phyloP scores from a whole-genome alignment of 352 stramenopile genomes.

The Globisporangium emineosum region DNA sequence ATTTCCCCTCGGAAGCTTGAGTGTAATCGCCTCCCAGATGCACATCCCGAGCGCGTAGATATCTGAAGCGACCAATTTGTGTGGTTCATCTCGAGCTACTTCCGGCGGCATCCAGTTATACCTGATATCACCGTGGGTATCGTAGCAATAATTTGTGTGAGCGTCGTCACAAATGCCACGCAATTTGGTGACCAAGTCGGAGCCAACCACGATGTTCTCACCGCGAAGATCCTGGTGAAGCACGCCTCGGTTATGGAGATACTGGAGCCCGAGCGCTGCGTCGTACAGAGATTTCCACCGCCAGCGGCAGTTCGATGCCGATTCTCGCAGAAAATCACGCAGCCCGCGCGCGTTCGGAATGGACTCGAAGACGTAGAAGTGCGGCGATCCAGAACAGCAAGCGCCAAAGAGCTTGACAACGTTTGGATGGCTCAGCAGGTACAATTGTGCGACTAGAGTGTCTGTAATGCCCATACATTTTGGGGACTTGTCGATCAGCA shows the following conservation, averaged over 20 bases:
- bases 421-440: constrained; percentile 8
- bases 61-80: not conserved
- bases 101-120: too few species aligned
- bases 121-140: too few species aligned
- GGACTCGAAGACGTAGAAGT: constrained; percentile 2
- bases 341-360: not conserved
- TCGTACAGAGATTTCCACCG: constrained; percentile 22
- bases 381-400: not conserved
- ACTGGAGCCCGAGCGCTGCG: constrained; percentile 10
- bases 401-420: constrained; percentile 7
- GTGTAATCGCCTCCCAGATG: not conserved
- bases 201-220: not conserved
- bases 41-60: not conserved
- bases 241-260: not conserved
- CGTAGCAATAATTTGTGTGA: too few species aligned
- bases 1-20: not conserved
- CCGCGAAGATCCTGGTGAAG: not conserved
- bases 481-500: too few species aligned
- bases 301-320: too few species aligned
- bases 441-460: not conserved
- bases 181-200: not conserved
- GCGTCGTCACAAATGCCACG: not conserved
- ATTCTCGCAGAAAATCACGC: not conserved
- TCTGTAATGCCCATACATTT: too few species aligned
- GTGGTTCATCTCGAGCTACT: too few species aligned